Conservation (phyloP, 176 grass and related monocot genomes). For the Themeda triandra region DNA sequence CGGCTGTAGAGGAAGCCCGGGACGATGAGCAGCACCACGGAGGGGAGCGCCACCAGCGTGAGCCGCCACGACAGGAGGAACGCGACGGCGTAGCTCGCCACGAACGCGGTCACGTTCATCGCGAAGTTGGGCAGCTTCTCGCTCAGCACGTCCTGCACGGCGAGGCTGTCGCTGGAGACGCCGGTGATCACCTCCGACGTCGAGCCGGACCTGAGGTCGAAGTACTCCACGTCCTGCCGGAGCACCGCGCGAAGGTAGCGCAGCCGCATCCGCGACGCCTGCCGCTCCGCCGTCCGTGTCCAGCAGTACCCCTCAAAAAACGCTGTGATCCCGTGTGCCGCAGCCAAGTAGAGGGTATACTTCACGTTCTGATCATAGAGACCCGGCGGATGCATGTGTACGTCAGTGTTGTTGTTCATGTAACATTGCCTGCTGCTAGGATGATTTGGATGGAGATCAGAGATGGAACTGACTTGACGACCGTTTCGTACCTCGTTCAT, state of each 20-base stretch:
- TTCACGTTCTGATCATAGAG: slow-evolving; percentile 42
- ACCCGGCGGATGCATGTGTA: neutral
- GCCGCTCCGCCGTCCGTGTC: slow-evolving; percentile 78
- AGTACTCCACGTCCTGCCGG: slow-evolving; percentile 95
- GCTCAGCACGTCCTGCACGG: slow-evolving; percentile 80
- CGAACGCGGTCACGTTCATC: slow-evolving; percentile 65
- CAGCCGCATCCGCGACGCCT: slow-evolving; percentile 48
- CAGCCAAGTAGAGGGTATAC: slow-evolving; percentile 64
- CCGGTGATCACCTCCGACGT: neutral
- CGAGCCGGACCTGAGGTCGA: slow-evolving; percentile 39
- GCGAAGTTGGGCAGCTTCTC: slow-evolving; percentile 96
- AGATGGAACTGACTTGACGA: neutral
- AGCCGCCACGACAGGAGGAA: slow-evolving; percentile 65
- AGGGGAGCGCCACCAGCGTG: slow-evolving; percentile 66
- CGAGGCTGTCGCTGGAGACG: slow-evolving; percentile 64
- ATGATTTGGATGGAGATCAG: neutral
- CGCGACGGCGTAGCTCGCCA: slow-evolving; percentile 60
- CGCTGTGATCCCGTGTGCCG: slow-evolving; percentile 47
- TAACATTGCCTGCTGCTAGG: neutral
- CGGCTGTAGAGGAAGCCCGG: slow-evolving; percentile 72
- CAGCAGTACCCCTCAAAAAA: slow-evolving; percentile 98
- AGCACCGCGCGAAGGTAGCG: slow-evolving; percentile 75
- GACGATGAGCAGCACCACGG: slow-evolving; percentile 66
- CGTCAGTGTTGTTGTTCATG: neutral
- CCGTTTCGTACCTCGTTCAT: slow-evolving; percentile 60